Conservation (phyloP, 192 early-diverging fungal species). For the Rhizoclosmatium globosum region DNA sequence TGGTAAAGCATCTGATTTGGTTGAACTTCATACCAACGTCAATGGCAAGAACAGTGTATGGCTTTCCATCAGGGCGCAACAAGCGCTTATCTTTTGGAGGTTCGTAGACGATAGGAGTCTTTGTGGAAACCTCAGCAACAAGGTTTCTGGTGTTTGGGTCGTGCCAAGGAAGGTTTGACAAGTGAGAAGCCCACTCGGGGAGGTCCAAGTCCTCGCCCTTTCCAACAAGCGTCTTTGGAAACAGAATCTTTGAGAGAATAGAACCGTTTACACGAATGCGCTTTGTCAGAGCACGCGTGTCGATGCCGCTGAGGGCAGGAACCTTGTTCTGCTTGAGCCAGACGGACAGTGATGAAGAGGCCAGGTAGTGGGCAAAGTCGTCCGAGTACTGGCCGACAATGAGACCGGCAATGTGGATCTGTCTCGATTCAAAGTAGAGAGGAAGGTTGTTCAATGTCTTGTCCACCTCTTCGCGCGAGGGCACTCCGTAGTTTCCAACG, state of each 20-base stretch:
- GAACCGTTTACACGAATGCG: slow-evolving; percentile 92
- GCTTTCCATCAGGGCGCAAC: slow-evolving; percentile 65
- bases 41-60: slow-evolving; percentile 87
- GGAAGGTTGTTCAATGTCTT: slow-evolving; percentile 85
- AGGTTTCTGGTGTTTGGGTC: slow-evolving; percentile 95
- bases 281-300: slow-evolving; percentile 97
- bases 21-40: slow-evolving; percentile 99
- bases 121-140: slow-evolving; percentile 95
- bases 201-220: slow-evolving; percentile 14
- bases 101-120: slow-evolving; percentile 75
- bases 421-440: slow-evolving; percentile 92
- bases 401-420: slow-evolving; percentile 94
- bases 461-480: slow-evolving; percentile 86
- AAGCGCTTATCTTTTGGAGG: slow-evolving; percentile 68
- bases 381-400: slow-evolving; percentile 91
- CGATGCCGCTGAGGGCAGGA: slow-evolving; percentile 93
- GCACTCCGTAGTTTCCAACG: slow-evolving; percentile 98
- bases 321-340: slow-evolving; percentile 95
- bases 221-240: slow-evolving; percentile 68
- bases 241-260: slow-evolving; percentile 89
- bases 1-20: slow-evolving; percentile 97
- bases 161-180: slow-evolving; percentile 86
- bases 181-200: slow-evolving; percentile 48
- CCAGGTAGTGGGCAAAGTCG: slow-evolving; percentile 94
- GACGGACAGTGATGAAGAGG: slow-evolving; percentile 77